Evolutionary conservation across 176 grass and related monocot genomes (phyloP).

Genomic region (Rhynchospora tenuis): DNA sequence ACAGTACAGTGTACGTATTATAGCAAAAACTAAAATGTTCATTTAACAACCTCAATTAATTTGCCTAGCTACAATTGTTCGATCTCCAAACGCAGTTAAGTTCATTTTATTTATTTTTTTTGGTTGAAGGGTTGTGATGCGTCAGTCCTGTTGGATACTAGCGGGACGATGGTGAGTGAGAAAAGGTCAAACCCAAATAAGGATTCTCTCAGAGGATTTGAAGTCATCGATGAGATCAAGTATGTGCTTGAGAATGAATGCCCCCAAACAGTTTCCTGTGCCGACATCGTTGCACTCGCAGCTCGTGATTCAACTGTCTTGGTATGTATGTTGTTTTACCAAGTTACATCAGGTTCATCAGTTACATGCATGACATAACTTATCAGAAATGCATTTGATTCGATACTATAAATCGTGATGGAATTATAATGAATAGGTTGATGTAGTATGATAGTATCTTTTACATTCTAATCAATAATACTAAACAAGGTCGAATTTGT

Average conservation of each 20-base stretch:
- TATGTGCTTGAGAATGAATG: slow-evolving; percentile 59
- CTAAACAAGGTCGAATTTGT: too few species aligned
- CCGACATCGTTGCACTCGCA: slow-evolving; percentile 34
- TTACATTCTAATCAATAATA: too few species aligned
- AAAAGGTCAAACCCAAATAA: slow-evolving; percentile 70
- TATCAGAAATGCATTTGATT: too few species aligned
- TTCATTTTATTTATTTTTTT: not conserved
- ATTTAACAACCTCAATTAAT: not conserved
- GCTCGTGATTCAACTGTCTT: slow-evolving; percentile 61
- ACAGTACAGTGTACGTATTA: not conserved
- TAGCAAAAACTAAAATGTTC: not conserved
- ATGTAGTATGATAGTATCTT: too few species aligned
- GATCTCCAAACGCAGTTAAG: not conserved
- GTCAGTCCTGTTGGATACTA: slow-evolving; percentile 71
- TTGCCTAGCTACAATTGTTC: not conserved
- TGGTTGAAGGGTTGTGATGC: slow-evolving; percentile 66
- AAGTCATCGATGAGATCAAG: slow-evolving; percentile 95
- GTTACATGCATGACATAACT: too few species aligned
- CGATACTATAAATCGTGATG: too few species aligned
- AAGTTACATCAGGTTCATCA: too few species aligned
- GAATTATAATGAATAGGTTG: too few species aligned
- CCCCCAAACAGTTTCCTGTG: slow-evolving; percentile 43
- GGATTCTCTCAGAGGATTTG: slow-evolving; percentile 65
- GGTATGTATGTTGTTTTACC: slow-evolving; percentile 20
- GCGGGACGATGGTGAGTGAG: slow-evolving; percentile 51